Evolutionary conservation across 2,329 filamentous ascomycete species (phyloP), one percentile per base, ranked within the genome.

Genomic region (Lanzia echinophila): DNA sequence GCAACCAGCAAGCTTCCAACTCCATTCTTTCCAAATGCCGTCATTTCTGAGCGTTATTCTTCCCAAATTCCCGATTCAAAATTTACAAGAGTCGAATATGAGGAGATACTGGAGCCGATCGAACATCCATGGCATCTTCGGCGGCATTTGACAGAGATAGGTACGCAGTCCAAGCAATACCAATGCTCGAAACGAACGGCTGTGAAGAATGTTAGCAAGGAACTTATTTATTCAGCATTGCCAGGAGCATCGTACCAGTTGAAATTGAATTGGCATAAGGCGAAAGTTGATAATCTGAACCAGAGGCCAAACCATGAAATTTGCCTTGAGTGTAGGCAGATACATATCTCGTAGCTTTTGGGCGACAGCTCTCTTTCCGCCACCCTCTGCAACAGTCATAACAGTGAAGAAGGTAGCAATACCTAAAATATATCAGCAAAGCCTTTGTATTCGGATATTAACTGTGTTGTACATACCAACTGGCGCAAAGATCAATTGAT

Each of bases 221-320:
- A 31, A 60, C 46, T 60, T 55, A 24, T 46, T 49, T 22, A 47
- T 32, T 41, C 13, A 13, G 36, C 13, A 42, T 17, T 17, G 6
- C 7, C 1, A 10, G 44, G n/a, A 17, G 19, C 3, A n/a, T 44
- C 90, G 78, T 74, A 96, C 91, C 72, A 99, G 87, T 72, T 99
- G 94, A 70, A 94, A 95, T 68, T 95, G 91, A 50, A 97, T 86
- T 13, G 94, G 94, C 77, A 99, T 90, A 62, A 97, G 69, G 31
- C 92, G 82, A 74, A 99, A 99, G 76, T 99, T 99, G 73, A 99
- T 81, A 59, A 97, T 84, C 74, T 99, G 94, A 43, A 99, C 94
- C 6, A 88, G 83, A 22, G 94, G 94, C 94, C 94, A 99, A 22
- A 99, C 81, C 63, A 95, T 76, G 65, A 87, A 99, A 73, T 99